Evolutionary conservation across 805 yeast genomes (phyloP), one percentile per base, ranked within the genome.

Genomic region (Osmozyma mogii): DNA sequence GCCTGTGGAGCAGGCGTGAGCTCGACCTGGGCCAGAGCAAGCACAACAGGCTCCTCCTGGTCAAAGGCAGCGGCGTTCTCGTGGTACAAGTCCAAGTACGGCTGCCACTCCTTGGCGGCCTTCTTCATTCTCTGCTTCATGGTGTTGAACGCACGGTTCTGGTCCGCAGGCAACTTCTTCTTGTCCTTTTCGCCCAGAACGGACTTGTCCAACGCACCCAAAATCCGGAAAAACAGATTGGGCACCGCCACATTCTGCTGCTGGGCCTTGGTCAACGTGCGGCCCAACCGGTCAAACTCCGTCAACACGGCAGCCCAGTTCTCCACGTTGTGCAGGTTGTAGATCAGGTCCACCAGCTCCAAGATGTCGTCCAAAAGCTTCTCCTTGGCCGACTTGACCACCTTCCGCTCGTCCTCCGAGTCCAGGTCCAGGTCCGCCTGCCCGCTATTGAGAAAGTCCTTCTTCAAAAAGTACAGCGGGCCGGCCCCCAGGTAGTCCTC

Each of bases 381-480:
- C 42, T 88, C 97, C 61, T 81, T 84, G 31, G 96, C 95, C 35
- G 92, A 78, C 63, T 84, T 88, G 44, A 89, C 95, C 24, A 87
- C 85, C 44, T 79, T 82, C 54, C 76, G 80, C 35, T 80, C 89
- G 36, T 72, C 81, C 34, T 75, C 84, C 31, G 55, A 51, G 32
- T 68, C 75, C 31, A 61, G 49, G 40, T 65, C 74, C 18, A 59
- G 49, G 39, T 54, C 65, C 35, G 35, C 52, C 26, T 50, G 52
- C 24, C 43, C 39, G 32, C 57, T 66, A 44, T 70, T 70, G 36
- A 64, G 47, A 43, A 65, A 67, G 32, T 61, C 56, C 37, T 61
- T 66, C 52, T 72, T 72, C 44, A 73, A 59, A 52, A 73, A 72
- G 48, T 72, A 73, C 4, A 73, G 56, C 14, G 78, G 74, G 12